Evolutionary conservation across 805 yeast genomes (phyloP).

Genomic region (Wickerhamiella kazuoi): DNA sequence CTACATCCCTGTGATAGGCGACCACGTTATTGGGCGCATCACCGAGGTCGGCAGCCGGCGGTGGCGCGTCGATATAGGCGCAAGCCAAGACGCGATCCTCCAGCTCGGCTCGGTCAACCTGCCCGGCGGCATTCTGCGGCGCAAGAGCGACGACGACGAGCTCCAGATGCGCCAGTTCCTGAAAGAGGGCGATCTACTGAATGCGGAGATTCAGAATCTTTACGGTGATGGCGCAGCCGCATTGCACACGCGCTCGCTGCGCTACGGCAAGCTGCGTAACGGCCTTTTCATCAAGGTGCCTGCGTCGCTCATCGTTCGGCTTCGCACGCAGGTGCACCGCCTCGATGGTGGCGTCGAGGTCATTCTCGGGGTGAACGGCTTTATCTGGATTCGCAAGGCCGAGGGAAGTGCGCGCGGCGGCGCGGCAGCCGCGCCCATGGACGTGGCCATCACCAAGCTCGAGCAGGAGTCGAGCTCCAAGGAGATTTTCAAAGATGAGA

Average conservation of each 20-base stretch:
- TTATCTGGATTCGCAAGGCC: constrained; percentile 75
- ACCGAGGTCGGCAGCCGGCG: constrained; percentile 85
- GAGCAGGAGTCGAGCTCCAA: constrained; percentile 80
- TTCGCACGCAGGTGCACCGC: constrained; percentile 71
- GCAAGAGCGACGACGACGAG: constrained; percentile 91
- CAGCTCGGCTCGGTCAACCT: constrained; percentile 90
- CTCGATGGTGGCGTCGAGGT: constrained; percentile 85
- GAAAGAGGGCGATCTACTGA: constrained; percentile 88
- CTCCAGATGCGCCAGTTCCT: constrained; percentile 85
- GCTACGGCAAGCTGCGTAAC: constrained; percentile 87
- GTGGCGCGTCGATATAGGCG: constrained; percentile 95
- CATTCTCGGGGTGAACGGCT: constrained; percentile 89
- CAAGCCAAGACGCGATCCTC: constrained; percentile 78
- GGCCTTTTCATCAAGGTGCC: constrained; percentile 76
- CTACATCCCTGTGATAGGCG: constrained; percentile 90
- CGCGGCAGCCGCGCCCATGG: constrained; percentile 10
- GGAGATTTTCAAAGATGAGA: constrained; percentile 86
- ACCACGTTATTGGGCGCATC: constrained; percentile 83
- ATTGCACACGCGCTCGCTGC: constrained; percentile 83
- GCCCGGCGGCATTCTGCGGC: constrained; percentile 90
- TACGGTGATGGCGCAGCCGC: constrained; percentile 86
- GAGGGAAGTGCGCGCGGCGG: constrained; percentile 17
- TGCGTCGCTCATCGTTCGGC: constrained; percentile 60
- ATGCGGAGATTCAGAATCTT: constrained; percentile 87
- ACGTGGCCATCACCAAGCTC: constrained; percentile 56